These are phyloP conservation scores for Fraxinus sp. DNA, from an alignment of 305 asterid species.

Conservation along the genomic window DNA sequence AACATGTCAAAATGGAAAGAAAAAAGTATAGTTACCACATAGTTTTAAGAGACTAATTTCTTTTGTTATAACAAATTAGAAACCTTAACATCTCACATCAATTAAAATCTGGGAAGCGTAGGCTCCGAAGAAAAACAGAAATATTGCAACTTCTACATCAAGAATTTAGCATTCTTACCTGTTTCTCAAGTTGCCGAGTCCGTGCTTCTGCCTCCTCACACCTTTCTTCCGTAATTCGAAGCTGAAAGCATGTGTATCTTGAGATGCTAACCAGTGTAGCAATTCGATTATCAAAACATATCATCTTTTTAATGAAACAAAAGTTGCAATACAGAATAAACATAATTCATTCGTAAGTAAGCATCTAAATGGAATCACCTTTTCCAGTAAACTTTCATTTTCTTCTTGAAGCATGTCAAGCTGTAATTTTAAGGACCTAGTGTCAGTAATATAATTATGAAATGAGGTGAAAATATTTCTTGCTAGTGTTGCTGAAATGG, in stretches of 20 bases:
- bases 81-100: neutral
- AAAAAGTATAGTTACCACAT: neutral
- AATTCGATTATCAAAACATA: neutral
- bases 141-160: neutral
- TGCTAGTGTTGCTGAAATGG: slow-evolving; percentile 1
- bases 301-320: neutral
- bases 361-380: slow-evolving; percentile 51
- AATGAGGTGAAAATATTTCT: slow-evolving; percentile 11
- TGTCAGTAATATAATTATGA: slow-evolving; percentile 22
- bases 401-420: slow-evolving; percentile 99
- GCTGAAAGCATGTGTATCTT: slow-evolving; percentile 51
- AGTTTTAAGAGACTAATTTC: neutral
- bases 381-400: slow-evolving; percentile 78
- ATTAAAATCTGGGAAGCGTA: neutral
- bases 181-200: slow-evolving; percentile 84
- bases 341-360: neutral
- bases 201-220: slow-evolving; percentile 90
- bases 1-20: neutral
- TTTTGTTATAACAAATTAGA: neutral
- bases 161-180: slow-evolving; percentile 39
- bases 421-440: slow-evolving; percentile 44
- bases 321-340: slow-evolving; percentile 7
- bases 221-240: slow-evolving; percentile 82
- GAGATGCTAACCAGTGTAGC: slow-evolving; percentile 26
- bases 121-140: neutral